Conservation (phyloP, 495 filamentous ascomycete species). For the Penicillium argentinense region DNA sequence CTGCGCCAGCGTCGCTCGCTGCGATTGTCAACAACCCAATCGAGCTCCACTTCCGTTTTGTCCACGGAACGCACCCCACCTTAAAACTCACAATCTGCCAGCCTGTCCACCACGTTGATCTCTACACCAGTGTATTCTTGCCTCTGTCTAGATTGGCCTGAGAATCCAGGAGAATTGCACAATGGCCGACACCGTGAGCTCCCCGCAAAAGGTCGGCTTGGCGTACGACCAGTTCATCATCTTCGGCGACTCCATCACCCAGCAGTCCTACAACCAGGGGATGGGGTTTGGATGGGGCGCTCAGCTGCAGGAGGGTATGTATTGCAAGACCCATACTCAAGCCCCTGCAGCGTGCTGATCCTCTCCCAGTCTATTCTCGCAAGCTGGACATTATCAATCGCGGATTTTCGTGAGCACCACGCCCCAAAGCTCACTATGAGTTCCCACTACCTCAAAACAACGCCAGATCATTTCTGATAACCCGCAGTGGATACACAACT, state of each 20-base stretch:
- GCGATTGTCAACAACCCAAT: no score
- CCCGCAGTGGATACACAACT: constrained; percentile 65
- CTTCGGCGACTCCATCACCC: constrained; percentile 80
- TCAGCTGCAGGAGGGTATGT: constrained; percentile 66
- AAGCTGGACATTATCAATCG: constrained; percentile 68
- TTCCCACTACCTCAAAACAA: no score
- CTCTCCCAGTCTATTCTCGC: constrained; percentile 55
- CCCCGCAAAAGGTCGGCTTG: constrained; percentile 16
- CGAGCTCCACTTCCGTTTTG: constrained; percentile 17
- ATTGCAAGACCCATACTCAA: background rate
- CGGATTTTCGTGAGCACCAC: constrained; percentile 54
- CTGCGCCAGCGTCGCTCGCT: no score
- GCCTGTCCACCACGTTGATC: background rate
- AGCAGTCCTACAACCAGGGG: constrained; percentile 55
- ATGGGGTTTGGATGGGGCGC: constrained; percentile 70
- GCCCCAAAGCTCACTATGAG: no score
- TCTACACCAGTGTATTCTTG: background rate
- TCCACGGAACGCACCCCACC: constrained; percentile 18
- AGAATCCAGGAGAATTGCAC: no score
- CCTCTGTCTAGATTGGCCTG: background rate
- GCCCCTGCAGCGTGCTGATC: background rate
- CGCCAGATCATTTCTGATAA: background rate
- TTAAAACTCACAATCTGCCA: constrained; percentile 3
- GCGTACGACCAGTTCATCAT: constrained; percentile 72
- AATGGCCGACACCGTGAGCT: constrained; percentile 1